Conservation (phyloP, 1,139 yeast genomes). For the Tardiomyces blankii region DNA sequence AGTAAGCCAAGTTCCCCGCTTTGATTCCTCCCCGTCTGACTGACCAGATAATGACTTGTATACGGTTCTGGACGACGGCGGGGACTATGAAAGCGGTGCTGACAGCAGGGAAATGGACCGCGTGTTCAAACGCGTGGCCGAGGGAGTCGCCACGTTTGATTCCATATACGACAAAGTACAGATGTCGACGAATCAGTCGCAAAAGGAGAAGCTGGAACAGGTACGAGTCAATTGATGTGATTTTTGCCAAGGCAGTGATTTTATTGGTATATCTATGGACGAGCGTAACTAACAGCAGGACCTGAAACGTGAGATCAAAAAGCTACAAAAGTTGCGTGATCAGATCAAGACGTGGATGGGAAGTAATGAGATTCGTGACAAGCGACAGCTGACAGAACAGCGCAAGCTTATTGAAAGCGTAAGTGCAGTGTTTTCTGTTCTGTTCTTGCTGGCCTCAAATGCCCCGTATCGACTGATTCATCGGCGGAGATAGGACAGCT, state of each 20-base stretch:
- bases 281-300: conserved; percentile 36
- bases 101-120: conserved; percentile 66
- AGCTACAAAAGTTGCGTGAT: conserved; percentile 87
- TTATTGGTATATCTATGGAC: no score
- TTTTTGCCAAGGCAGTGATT: background rate
- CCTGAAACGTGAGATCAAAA: conserved; percentile 90
- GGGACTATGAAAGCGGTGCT: no score
- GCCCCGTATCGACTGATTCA: background rate
- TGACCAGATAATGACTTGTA: background rate
- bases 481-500: no score
- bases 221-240: background rate
- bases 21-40: background rate
- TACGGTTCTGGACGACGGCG: no score
- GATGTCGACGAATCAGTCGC: conserved; percentile 73
- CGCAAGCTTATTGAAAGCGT: conserved; percentile 66
- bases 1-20: conserved; percentile 24
- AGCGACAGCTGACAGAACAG: conserved; percentile 67
- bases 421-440: background rate
- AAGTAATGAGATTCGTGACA: conserved; percentile 87
- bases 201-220: conserved; percentile 86
- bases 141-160: conserved; percentile 86
- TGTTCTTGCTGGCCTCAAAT: background rate
- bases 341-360: conserved; percentile 94
- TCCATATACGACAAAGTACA: conserved; percentile 78
- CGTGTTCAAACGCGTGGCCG: conserved; percentile 86